These are phyloP conservation scores for Clonostachys chloroleuca DNA, from an alignment of 2,329 filamentous ascomycete genomes.

Conservation along the genomic window DNA sequence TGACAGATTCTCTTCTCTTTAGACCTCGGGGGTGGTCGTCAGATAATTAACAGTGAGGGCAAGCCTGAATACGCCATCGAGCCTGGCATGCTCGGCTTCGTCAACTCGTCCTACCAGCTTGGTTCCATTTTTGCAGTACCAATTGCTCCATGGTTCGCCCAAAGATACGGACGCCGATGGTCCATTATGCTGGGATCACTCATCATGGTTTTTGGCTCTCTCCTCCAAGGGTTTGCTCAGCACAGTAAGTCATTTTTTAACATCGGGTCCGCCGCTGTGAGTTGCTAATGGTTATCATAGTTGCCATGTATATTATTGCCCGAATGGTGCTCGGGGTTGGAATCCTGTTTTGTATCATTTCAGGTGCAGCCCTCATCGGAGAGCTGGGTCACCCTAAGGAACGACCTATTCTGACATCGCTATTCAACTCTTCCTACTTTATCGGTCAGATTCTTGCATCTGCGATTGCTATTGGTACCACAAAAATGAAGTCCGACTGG, in stretches of 20 bases:
- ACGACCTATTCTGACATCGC: slow-evolving; percentile 50
- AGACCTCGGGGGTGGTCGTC: slow-evolving; percentile 6
- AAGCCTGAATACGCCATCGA: slow-evolving; percentile 13
- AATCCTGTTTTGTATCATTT: slow-evolving; percentile 56
- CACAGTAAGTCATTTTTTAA: slow-evolving; percentile 26
- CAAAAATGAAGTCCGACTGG: slow-evolving; percentile 19
- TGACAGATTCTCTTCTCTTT: not conserved
- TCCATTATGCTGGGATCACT: slow-evolving; percentile 19
- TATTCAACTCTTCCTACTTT: slow-evolving; percentile 56
- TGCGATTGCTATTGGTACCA: slow-evolving; percentile 40
- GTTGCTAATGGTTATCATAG: slow-evolving; percentile 14
- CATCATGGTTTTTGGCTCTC: slow-evolving; percentile 23
- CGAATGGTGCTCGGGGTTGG: slow-evolving; percentile 57
- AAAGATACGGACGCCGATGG: slow-evolving; percentile 35
- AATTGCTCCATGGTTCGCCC: slow-evolving; percentile 44
- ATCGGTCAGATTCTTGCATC: slow-evolving; percentile 46
- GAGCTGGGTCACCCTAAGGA: slow-evolving; percentile 59
- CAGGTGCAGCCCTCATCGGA: slow-evolving; percentile 52
- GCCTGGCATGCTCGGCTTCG: slow-evolving; percentile 33
- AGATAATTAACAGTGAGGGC: slow-evolving; percentile 1
- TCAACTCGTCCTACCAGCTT: slow-evolving; percentile 49
- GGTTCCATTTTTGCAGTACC: slow-evolving; percentile 50
- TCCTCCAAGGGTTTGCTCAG: slow-evolving; percentile 38
- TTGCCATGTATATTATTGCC: slow-evolving; percentile 55
- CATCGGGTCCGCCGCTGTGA: not conserved